phyloP scores from a whole-genome alignment of 2,329 filamentous ascomycete genomes.

The Lasiodiplodia gonubiensis region DNA sequence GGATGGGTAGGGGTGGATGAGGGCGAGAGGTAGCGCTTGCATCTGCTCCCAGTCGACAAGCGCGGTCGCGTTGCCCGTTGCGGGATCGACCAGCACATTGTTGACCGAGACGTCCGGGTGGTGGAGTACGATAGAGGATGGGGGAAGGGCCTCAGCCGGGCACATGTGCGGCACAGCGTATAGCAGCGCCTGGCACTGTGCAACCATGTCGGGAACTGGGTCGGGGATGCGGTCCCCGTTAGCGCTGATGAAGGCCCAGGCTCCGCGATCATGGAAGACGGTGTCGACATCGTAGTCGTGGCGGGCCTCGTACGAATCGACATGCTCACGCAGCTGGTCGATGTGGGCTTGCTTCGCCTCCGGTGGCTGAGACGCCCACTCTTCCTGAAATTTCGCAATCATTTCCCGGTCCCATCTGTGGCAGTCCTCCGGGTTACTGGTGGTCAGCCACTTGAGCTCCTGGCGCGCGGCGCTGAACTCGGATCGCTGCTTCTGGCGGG shows the following conservation, averaged over 20 bases:
- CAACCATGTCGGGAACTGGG: not conserved
- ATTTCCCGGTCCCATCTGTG: too few relatives aligned
- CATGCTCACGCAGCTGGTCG: too few relatives aligned
- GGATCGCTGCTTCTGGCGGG: not conserved
- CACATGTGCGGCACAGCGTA: too few relatives aligned
- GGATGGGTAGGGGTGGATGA: not conserved
- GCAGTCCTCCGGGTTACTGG: too few relatives aligned
- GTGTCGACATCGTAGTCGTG: fast-evolving
- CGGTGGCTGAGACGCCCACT: too few relatives aligned
- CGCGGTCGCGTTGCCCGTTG: not conserved
- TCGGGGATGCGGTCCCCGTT: not conserved
- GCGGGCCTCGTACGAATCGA: too few relatives aligned
- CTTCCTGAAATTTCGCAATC: too few relatives aligned
- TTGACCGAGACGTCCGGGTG: conserved; percentile 15
- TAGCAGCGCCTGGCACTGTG: not conserved
- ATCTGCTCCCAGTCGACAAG: conserved; percentile 29
- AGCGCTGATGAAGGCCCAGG: fast-evolving
- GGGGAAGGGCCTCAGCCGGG: not conserved
- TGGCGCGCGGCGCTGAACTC: not conserved
- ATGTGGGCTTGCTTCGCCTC: too few relatives aligned
- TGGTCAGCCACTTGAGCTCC: too few relatives aligned
- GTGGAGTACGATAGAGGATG: not conserved
- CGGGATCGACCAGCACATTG: conserved; percentile 27
- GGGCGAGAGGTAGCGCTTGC: not conserved
- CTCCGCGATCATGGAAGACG: too few relatives aligned